A percentile compares a stretch with the other conserved stretches of the same genome.
Evolutionary conservation across 805 yeast species (phyloP).

Genomic region (Starmerella sp.): DNA sequence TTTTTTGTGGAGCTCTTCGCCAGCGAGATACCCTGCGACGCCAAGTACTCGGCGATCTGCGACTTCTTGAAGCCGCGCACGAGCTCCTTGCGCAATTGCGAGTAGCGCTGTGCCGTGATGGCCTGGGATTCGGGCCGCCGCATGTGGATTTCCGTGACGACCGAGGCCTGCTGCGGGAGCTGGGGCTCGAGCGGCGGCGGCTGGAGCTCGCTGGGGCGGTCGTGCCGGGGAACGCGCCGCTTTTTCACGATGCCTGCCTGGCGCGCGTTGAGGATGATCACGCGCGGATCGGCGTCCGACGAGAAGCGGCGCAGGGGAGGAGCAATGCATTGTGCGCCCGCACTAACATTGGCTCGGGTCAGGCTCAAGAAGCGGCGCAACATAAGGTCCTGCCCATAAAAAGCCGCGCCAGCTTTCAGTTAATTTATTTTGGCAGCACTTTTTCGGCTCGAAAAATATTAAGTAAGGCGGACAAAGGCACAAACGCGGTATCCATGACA

Average conservation of each 20-base stretch:
- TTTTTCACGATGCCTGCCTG: constrained; percentile 12
- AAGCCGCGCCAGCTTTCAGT: neutral
- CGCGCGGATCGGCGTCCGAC: neutral
- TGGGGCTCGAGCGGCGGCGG: neutral
- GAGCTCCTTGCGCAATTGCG: constrained; percentile 22
- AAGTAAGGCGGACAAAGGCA: neutral
- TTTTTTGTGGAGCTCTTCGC: constrained; percentile 12
- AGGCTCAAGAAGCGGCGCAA: neutral
- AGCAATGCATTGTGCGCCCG: neutral
- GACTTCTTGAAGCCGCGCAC: constrained; percentile 23
- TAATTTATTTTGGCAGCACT: neutral
- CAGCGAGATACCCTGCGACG: neutral
- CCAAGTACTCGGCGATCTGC: constrained; percentile 22
- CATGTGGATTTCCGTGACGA: constrained; percentile 12
- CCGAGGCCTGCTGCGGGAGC: constrained; percentile 2
- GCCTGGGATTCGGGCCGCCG: constrained; percentile 11
- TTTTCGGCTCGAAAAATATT: neutral
- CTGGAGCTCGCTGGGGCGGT: neutral
- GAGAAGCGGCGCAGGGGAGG: neutral
- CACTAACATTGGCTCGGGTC: neutral
- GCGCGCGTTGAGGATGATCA: constrained; percentile 14
- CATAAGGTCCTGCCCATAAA: neutral
- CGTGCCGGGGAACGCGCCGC: neutral
- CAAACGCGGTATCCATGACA: neutral
- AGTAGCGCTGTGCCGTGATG: constrained; percentile 10